Conservation (phyloP, 2,329 filamentous ascomycete species). For the Cladosporium sp. region DNA sequence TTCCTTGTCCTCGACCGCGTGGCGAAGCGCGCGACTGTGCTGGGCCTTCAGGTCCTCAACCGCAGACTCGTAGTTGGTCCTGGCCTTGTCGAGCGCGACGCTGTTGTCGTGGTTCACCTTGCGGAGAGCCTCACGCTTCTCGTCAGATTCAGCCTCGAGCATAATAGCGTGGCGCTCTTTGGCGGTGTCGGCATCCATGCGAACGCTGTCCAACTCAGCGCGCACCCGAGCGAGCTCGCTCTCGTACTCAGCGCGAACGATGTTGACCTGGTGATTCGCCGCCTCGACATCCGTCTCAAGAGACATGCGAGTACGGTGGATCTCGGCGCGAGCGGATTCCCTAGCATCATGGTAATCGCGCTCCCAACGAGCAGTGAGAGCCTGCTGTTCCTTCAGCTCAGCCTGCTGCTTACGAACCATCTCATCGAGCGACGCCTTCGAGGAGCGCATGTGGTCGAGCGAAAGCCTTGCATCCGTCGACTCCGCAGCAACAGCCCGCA, state of each 20-base stretch:
- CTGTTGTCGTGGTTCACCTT: conserved; percentile 41
- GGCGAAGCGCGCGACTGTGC: conserved; percentile 42
- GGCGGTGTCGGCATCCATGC: conserved; percentile 71
- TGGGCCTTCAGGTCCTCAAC: conserved; percentile 51
- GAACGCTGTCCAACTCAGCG: conserved; percentile 56
- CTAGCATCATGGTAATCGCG: conserved; percentile 79
- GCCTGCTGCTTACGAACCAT: conserved; percentile 45
- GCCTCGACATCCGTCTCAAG: conserved; percentile 77
- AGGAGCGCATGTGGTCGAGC: conserved; percentile 40
- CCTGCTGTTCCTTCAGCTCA: conserved; percentile 67
- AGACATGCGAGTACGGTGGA: conserved; percentile 70
- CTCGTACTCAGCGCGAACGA: conserved; percentile 74
- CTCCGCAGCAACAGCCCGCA: conserved; percentile 59
- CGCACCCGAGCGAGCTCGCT: conserved; percentile 68
- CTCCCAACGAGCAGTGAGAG: conserved; percentile 62
- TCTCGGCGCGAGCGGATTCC: conserved; percentile 71
- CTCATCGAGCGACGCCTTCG: conserved; percentile 38
- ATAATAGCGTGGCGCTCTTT: conserved; percentile 78
- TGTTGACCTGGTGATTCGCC: conserved; percentile 79
- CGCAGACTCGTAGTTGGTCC: conserved; percentile 47
- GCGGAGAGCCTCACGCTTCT: conserved; percentile 54
- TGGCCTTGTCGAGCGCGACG: conserved; percentile 50
- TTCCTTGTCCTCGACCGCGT: conserved; percentile 70
- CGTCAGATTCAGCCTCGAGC: conserved; percentile 70
- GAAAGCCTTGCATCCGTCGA: conserved; percentile 62